A percentile compares a stretch with the other conserved stretches of the same genome.
These are phyloP conservation scores for Diplodia seriata DNA, from an alignment of 2,329 filamentous ascomycete genomes.

Conservation along the genomic window DNA sequence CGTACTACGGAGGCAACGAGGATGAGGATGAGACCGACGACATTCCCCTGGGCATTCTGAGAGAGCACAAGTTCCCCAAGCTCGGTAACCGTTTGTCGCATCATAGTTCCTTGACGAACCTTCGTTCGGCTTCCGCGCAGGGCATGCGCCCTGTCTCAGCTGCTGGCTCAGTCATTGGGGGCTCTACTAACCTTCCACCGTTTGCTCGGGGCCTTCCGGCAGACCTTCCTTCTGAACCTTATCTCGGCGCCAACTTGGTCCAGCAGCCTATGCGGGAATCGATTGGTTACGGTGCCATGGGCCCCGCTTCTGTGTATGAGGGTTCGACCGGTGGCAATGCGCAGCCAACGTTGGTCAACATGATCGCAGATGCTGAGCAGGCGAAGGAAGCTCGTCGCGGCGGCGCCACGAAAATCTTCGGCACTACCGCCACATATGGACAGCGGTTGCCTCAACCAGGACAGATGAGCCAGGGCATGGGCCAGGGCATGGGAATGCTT, in stretches of 20 bases:
- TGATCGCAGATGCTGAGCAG: slow-evolving; percentile 48
- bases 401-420: slow-evolving; percentile 29
- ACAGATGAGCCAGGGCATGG: slow-evolving; percentile 10
- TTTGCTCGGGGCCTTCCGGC: slow-evolving; percentile 47
- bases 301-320: slow-evolving; percentile 45
- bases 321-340: slow-evolving; percentile 42
- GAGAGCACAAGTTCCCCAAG: slow-evolving; percentile 47
- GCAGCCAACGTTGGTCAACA: slow-evolving; percentile 46
- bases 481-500: slow-evolving; percentile 34
- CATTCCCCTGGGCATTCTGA: slow-evolving; percentile 48
- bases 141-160: slow-evolving; percentile 24
- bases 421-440: slow-evolving; percentile 7
- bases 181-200: slow-evolving; percentile 40
- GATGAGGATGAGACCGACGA: slow-evolving; percentile 40
- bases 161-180: slow-evolving; percentile 12
- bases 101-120: slow-evolving; percentile 22
- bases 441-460: slow-evolving; percentile 28
- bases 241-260: slow-evolving; percentile 47
- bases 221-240: slow-evolving; percentile 39
- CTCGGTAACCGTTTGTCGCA: slow-evolving; percentile 24
- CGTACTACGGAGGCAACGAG: slow-evolving; percentile 4
- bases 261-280: slow-evolving; percentile 46
- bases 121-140: slow-evolving; percentile 26
- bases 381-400: slow-evolving; percentile 39
- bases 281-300: slow-evolving; percentile 38